Percentiles rank a stretch among this genome's conserved stretches.
Evolutionary conservation across 495 filamentous ascomycete genomes (phyloP).

Genomic region (Penicillium tannophilum): DNA sequence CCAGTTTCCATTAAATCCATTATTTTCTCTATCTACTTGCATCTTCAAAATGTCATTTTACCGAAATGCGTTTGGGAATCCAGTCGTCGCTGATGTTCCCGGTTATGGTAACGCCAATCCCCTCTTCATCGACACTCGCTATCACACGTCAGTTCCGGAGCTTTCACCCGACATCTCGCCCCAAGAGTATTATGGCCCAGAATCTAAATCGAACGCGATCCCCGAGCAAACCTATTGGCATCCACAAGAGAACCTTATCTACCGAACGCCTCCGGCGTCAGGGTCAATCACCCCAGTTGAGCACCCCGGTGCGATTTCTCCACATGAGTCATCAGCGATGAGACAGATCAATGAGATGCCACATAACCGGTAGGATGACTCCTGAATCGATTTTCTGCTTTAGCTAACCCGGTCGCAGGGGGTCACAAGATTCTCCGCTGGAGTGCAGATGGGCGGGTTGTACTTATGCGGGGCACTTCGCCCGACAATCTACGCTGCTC

Average conservation of each 20-base stretch:
- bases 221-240: neutral
- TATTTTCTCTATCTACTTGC: neutral
- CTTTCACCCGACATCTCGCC: neutral
- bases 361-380: neutral
- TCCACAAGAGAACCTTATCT: neutral
- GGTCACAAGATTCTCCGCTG: neutral
- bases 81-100: neutral
- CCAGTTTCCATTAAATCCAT: neutral
- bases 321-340: neutral
- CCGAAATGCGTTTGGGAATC: neutral
- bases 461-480: neutral
- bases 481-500: neutral
- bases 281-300: neutral
- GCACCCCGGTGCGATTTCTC: neutral
- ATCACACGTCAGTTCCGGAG: neutral
- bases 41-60: neutral
- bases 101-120: neutral
- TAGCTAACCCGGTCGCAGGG: neutral
- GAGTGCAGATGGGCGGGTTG: neutral
- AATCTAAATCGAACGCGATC: neutral
- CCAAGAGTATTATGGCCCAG: neutral
- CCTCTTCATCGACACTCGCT: neutral
- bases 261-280: neutral
- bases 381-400: neutral
- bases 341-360: neutral